These are phyloP conservation scores for Pseudopyrenochaeta lycopersici DNA, from an alignment of 2,329 filamentous ascomycete genomes.

Conservation along the genomic window DNA sequence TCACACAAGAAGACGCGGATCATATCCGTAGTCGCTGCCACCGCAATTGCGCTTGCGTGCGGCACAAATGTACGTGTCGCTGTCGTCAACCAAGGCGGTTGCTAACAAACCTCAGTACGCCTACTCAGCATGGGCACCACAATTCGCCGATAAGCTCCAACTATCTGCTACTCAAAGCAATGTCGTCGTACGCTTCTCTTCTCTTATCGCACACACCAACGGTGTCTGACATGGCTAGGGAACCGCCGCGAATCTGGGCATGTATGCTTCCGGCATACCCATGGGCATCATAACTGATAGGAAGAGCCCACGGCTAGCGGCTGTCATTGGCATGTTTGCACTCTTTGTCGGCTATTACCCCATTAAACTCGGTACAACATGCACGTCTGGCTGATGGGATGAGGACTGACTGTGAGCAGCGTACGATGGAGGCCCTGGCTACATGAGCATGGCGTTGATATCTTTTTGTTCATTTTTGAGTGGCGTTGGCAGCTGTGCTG, in stretches of 20 bases:
- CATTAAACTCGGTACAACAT: conserved; percentile 67
- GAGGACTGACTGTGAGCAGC: conserved; percentile 59
- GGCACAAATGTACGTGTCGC: conserved; percentile 80
- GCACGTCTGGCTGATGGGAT: not conserved
- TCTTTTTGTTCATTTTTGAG: conserved; percentile 88
- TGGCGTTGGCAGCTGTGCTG: conserved; percentile 87
- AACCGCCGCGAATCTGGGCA: conserved; percentile 85
- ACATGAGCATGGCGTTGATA: conserved; percentile 65
- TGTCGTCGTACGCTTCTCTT: conserved; percentile 71
- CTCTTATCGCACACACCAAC: not conserved
- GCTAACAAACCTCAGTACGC: conserved; percentile 74
- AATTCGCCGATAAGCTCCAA: conserved; percentile 86
- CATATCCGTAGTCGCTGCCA: conserved; percentile 85
- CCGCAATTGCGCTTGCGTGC: conserved; percentile 84
- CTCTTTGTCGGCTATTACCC: conserved; percentile 86
- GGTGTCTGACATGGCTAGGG: conserved; percentile 51
- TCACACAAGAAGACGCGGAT: conserved; percentile 72
- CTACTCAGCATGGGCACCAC: conserved; percentile 96
- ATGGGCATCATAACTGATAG: conserved; percentile 87
- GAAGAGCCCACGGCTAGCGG: conserved; percentile 80
- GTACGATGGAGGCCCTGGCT: conserved; percentile 73
- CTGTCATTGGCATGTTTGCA: conserved; percentile 76
- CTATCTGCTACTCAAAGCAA: conserved; percentile 94
- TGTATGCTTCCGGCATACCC: conserved; percentile 91
- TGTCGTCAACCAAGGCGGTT: not conserved